Percentiles rank a stretch among this genome's conserved stretches.
phyloP scores from a whole-genome alignment of 2,329 filamentous ascomycete genomes.

The Ascochyta rabiei region DNA sequence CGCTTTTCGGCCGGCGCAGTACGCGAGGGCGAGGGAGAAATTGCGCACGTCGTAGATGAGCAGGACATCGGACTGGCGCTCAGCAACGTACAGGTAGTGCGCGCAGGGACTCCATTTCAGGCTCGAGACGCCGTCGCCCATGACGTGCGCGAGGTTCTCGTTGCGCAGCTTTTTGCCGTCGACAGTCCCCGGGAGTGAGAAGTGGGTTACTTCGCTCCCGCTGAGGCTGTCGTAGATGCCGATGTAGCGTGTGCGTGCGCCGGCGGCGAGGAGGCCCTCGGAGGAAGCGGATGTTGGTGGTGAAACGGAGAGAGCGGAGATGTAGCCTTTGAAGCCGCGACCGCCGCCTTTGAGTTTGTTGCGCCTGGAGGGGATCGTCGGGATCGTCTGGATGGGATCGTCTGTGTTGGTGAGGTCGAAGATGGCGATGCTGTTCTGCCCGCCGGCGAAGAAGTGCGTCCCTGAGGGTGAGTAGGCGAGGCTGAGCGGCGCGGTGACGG shows the following conservation, averaged over 20 bases:
- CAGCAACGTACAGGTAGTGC: constrained; percentile 63
- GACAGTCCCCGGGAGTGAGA: constrained; percentile 49
- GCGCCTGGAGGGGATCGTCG: constrained; percentile 56
- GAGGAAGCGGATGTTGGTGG: constrained; percentile 34
- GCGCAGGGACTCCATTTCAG: constrained; percentile 64
- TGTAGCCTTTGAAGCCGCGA: constrained; percentile 61
- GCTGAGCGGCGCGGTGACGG: constrained; percentile 60
- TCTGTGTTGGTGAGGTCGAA: constrained; percentile 61
- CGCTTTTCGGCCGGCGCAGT: constrained; percentile 52
- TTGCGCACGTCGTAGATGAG: constrained; percentile 65
- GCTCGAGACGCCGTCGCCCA: constrained; percentile 61
- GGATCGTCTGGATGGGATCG: constrained; percentile 49
- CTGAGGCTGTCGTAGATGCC: constrained; percentile 61
- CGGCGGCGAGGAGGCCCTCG: constrained; percentile 60
- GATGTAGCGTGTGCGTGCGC: constrained; percentile 62
- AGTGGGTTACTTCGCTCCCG: constrained; percentile 59
- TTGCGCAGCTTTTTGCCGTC: constrained; percentile 14
- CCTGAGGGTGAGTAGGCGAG: constrained; percentile 59
- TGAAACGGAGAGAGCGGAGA: constrained; percentile 58
- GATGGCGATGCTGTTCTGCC: constrained; percentile 58
- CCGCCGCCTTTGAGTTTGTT: constrained; percentile 52
- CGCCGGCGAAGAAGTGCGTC: constrained; percentile 63
- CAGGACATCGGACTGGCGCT: constrained; percentile 62
- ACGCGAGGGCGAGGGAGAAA: constrained; percentile 58
- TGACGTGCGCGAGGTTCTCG: constrained; percentile 5